Base-by-base conservation (phyloP, 495 filamentous ascomycete species). In the Hypoxylon rickii region DNA sequence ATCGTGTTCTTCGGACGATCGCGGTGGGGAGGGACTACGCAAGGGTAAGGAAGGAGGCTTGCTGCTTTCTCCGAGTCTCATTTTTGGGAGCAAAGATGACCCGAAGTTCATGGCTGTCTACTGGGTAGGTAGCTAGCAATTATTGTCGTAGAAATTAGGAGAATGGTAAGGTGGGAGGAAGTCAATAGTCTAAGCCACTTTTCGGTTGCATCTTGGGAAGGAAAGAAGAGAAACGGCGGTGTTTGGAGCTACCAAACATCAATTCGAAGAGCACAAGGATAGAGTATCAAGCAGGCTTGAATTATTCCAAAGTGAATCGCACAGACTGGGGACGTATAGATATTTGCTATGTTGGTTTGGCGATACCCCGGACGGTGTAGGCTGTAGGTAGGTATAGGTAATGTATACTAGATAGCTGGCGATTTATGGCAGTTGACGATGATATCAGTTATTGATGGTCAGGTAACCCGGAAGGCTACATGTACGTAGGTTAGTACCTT, bases 1-100 rank as follows among this genome's bases (percentile, higher is more conserved):
- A 44, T 73, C 66, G 58, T 77, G 74, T 45, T 77, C 75, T 26
- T 64, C 52, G 15, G 44, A 21, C 29, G 51, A 33, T 17, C 40
- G 59, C 29, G 33, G 47, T 11, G 53, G 52, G 7, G 66, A 48
- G 1, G 64, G 60, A 1, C 52, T 58, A 47, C 60, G 55, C 36
- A 64, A 36, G 50, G 63, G 56, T 18, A 66, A 37, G 18, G 64
- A 42, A 48, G 66, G 46, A 40, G 63, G 37, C 66, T 59, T 64
- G 7, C 52, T 29, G 34, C 45, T 36, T 22, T 69, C 59, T 18
- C 56, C 50, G 39, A 61, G 49, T 24, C 66, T 46, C 17, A 66
- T 29, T 26, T 59, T 66, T 17, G 66, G 66, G 17, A 69, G 41
- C 3, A 63, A 36, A 47, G 61, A 53, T 43, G 29, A 48, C 15